Conservation (phyloP, 2,329 filamentous ascomycete genomes). For the Alternaria postmessia region DNA sequence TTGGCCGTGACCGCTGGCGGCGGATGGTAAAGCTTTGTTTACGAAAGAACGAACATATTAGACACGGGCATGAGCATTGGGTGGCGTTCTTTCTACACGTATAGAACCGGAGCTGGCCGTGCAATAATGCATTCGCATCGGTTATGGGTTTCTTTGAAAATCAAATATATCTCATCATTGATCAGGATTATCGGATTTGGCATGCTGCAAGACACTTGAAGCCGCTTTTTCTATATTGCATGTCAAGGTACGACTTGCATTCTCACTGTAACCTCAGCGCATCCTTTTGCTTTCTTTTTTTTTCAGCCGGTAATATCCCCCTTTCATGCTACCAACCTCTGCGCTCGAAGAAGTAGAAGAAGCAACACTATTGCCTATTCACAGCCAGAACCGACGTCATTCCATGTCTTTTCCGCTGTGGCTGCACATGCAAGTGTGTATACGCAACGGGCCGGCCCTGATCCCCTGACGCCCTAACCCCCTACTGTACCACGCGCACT, state of each 20-base stretch:
- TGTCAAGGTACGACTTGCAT: not conserved
- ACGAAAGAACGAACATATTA: not conserved
- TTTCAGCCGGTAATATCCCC: not conserved
- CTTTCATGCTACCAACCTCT: not conserved
- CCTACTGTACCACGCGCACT: not conserved
- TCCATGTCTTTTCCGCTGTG: not conserved
- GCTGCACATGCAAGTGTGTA: not conserved
- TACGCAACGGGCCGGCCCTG: not conserved
- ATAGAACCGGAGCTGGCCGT: not conserved
- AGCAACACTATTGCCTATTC: not conserved
- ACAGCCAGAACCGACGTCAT: not conserved
- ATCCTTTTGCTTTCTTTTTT: not conserved
- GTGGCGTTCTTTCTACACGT: constrained; percentile 11
- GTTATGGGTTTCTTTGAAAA: not conserved
- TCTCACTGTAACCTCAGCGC: not conserved
- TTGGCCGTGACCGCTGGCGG: constrained; percentile 91
- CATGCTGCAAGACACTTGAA: not conserved
- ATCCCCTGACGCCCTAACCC: not conserved
- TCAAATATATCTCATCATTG: not conserved
- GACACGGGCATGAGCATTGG: constrained; percentile 15
- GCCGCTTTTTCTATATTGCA: not conserved
- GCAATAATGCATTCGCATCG: not conserved
- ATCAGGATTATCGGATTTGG: not conserved
- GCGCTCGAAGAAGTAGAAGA: not conserved
- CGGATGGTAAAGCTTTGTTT: constrained; percentile 74